Evolutionary conservation across 768 basidiomycete species (phyloP).

Genomic region (Royoungia palumana): DNA sequence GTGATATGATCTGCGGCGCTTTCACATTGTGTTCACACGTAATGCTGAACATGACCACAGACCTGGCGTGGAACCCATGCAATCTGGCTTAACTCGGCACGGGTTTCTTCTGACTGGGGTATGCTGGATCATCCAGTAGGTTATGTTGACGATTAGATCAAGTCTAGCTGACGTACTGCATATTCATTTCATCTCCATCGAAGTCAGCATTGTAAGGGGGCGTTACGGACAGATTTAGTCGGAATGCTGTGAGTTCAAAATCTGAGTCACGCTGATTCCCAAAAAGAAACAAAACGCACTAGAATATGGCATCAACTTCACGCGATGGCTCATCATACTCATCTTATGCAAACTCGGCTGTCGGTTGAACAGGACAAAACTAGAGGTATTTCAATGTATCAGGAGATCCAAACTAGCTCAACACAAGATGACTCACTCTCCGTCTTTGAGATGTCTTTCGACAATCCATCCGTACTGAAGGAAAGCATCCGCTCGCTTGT

Average conservation of each 20-base stretch:
- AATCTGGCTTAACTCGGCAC: slow-evolving; percentile 96
- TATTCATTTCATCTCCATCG: slow-evolving; percentile 99
- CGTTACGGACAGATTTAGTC: slow-evolving; percentile 95
- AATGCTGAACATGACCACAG: slow-evolving; percentile 9
- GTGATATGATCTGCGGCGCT: slow-evolving; percentile 82
- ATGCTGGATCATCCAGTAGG: slow-evolving; percentile 51
- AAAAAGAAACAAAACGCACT: slow-evolving; percentile 52
- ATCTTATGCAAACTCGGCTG: slow-evolving; percentile 99
- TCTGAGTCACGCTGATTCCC: slow-evolving; percentile 15
- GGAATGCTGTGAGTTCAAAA: slow-evolving; percentile 64
- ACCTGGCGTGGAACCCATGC: slow-evolving; percentile 98
- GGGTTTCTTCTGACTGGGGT: slow-evolving; percentile 96
- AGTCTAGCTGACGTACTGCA: slow-evolving; percentile 74
- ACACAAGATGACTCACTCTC: slow-evolving; percentile 71
- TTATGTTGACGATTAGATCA: slow-evolving; percentile 4
- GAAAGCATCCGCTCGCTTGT: slow-evolving; percentile 92
- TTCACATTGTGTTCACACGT: background rate
- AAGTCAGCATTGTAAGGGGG: slow-evolving; percentile 99
- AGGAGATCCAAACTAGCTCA: background rate
- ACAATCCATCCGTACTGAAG: slow-evolving; percentile 99
- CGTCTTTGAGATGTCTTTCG: slow-evolving; percentile 95
- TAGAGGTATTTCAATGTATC: slow-evolving; percentile 4
- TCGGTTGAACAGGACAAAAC: slow-evolving; percentile 78
- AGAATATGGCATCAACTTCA: slow-evolving; percentile 96
- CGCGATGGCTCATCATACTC: slow-evolving; percentile 99